Percentiles rank a stretch among this genome's conserved stretches.
Conservation (phyloP, 2,329 filamentous ascomycete genomes). For the Bipolaris gigantea region DNA sequence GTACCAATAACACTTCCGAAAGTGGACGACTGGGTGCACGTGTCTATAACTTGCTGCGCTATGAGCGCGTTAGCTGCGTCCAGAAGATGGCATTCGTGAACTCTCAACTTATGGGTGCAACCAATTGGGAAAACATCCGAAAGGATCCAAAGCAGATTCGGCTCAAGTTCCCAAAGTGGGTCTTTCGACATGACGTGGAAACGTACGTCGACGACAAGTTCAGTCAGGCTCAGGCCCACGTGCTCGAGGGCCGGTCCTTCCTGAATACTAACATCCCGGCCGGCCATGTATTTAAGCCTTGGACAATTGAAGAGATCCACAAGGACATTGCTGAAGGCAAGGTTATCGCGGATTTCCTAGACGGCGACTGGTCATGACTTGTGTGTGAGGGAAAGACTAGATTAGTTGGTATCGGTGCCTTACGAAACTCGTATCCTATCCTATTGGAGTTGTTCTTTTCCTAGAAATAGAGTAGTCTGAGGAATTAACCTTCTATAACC, state of each 20-base stretch:
- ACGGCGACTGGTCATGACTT: conserved; percentile 18
- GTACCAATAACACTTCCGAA: not conserved
- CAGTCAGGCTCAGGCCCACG: conserved; percentile 33
- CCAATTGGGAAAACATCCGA: conserved; percentile 44
- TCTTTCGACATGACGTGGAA: conserved; percentile 45
- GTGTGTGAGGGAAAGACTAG: too few species aligned
- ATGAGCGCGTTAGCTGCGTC: conserved; percentile 3
- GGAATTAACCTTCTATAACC: too few species aligned
- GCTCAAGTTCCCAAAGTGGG: conserved; percentile 37
- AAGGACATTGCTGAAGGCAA: conserved; percentile 25
- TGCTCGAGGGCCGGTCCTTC: not conserved
- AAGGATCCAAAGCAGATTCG: conserved; percentile 27
- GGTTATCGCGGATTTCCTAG: conserved; percentile 21
- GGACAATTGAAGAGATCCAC: conserved; percentile 29
- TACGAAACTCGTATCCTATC: too few species aligned
- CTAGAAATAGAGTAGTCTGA: too few species aligned
- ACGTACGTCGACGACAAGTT: conserved; percentile 43
- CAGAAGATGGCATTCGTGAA: conserved; percentile 9
- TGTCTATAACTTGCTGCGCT: not conserved
- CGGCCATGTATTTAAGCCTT: not conserved
- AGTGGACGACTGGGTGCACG: not conserved
- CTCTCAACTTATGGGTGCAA: conserved; percentile 30
- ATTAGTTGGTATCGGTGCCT: too few species aligned
- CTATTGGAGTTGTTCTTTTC: too few species aligned
- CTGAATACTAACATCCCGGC: not conserved